Conservation (phyloP, 1,139 yeast species). For the Hyphopichia fennica region DNA sequence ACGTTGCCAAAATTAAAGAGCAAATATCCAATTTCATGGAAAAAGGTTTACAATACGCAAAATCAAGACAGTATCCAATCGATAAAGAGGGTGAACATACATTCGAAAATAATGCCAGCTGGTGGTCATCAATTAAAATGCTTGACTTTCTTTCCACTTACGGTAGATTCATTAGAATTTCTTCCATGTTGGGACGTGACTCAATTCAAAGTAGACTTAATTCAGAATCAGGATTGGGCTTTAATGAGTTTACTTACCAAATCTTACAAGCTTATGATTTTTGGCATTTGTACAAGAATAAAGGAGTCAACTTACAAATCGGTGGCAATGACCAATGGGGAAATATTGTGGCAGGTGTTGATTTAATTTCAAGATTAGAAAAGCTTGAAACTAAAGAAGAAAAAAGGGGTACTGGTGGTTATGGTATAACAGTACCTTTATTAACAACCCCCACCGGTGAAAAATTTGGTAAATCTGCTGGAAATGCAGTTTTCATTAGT, state of each 20-base stretch:
- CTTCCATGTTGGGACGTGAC: conserved; percentile 87
- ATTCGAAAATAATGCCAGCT: conserved; percentile 60
- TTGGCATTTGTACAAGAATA: conserved; percentile 68
- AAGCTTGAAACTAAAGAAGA: conserved; percentile 11
- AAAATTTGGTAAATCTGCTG: conserved; percentile 96
- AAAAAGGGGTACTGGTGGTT: conserved; percentile 29
- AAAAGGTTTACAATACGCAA: conserved; percentile 64
- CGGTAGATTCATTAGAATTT: conserved; percentile 79
- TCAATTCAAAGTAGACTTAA: conserved; percentile 75
- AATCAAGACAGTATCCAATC: conserved; percentile 50
- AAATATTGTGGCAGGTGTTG: conserved; percentile 94
- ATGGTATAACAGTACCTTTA: conserved; percentile 87
- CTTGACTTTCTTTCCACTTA: conserved; percentile 73
- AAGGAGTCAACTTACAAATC: conserved; percentile 70
- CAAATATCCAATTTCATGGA: conserved; percentile 66
- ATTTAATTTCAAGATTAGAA: conserved; percentile 68
- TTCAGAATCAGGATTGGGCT: conserved; percentile 78
- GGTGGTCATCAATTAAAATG: conserved; percentile 85
- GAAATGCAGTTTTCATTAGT: conserved; percentile 91
- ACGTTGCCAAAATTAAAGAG: conserved; percentile 56
- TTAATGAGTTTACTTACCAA: conserved; percentile 92
- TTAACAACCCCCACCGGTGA: conserved; percentile 88
- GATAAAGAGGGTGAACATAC: conserved; percentile 28
- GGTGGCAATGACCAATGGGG: conserved; percentile 99
- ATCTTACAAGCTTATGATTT: conserved; percentile 92